Base-by-base conservation (phyloP, 2,329 filamentous ascomycete species). In the Fusarium zealandicum region DNA sequence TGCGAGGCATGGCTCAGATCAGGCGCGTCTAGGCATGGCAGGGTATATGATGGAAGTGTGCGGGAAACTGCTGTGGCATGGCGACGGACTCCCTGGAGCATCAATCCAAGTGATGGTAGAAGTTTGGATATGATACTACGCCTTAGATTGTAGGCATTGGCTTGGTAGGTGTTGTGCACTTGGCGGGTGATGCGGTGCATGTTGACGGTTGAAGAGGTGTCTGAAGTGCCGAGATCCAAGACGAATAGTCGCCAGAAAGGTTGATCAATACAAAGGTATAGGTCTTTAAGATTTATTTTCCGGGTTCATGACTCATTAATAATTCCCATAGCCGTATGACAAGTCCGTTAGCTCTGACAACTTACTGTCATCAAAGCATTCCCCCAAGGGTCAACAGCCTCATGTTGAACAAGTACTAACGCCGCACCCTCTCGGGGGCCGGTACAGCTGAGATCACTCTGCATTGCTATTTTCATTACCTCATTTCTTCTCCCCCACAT, bases 11-110 rank as follows among this genome's bases (percentile, higher is more conserved):
- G 50, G 7, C 40, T 48, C 8, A 66, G 35, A 13, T 46, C 37
- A 1, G 58, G 46, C 1, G 54, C 66, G 3, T 64, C 39, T 8
- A 68, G 4, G 4, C 32, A 32, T n/a, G 59, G 53, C 2, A 63
- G 45, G 5, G 32, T 30, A 3, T 31, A 32, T 12, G 43, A 28
- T 14, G 63, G 53, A 11, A 59, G 45, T 6, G 35, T 31, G 3
- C 20, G 25, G 1, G 57, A 50, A 9, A 37, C 44, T 12, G 43
- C 8, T 1, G 54, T 62, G 11, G 47, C 41, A 35, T 55, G 42
- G 2, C 22, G 13, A 10, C 50, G 51, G 10, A 16, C 12, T 31
- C 7, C 7, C 5, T 16, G 41, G 5, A 14, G 10, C 36, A 31
- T 39, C 16, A 9, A 27, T 5, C 4, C 10, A 7, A 37, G 16